phyloP scores from a whole-genome alignment of 202 grass and related monocot species.

The Setaria viridis region DNA sequence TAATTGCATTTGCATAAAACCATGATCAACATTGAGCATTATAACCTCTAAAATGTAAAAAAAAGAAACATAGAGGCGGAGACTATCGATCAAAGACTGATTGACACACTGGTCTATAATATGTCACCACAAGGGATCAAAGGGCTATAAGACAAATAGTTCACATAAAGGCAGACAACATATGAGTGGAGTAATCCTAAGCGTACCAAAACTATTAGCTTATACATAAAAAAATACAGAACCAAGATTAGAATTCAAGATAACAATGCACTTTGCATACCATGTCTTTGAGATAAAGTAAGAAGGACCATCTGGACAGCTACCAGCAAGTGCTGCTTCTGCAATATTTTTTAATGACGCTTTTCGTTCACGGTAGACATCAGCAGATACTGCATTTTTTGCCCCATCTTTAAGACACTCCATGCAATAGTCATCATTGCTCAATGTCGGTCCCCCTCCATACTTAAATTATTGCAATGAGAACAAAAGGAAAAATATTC shows the following conservation, averaged over 20 bases:
- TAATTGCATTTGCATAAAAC: conserved; percentile 26
- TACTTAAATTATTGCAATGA: conserved; percentile 64
- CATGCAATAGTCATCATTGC: conserved; percentile 67
- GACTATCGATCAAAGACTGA: conserved; percentile 15
- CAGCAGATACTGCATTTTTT: conserved; percentile 83
- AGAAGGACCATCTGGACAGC: conserved; percentile 54
- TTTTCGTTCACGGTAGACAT: conserved; percentile 89
- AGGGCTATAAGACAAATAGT: conserved; percentile 25
- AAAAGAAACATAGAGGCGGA: conserved; percentile 1
- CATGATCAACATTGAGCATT: conserved; percentile 16
- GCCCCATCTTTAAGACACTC: conserved; percentile 85
- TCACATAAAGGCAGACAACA: conserved; percentile 22
- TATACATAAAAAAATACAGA: conserved; percentile 11
- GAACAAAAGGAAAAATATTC: conserved; percentile 42
- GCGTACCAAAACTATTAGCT: neutral
- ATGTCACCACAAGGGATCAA: neutral
- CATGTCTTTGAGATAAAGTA: conserved; percentile 88
- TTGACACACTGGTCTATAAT: conserved; percentile 18
- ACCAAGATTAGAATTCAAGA: conserved; percentile 30
- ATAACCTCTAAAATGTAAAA: conserved; percentile 29
- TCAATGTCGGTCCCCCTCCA: conserved; percentile 84
- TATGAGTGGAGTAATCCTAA: conserved; percentile 6
- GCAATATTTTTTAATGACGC: conserved; percentile 90
- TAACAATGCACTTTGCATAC: conserved; percentile 54
- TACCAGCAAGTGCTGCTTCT: conserved; percentile 86